phyloP scores from a whole-genome alignment of 495 filamentous ascomycete species.

The Viridothelium virens region DNA sequence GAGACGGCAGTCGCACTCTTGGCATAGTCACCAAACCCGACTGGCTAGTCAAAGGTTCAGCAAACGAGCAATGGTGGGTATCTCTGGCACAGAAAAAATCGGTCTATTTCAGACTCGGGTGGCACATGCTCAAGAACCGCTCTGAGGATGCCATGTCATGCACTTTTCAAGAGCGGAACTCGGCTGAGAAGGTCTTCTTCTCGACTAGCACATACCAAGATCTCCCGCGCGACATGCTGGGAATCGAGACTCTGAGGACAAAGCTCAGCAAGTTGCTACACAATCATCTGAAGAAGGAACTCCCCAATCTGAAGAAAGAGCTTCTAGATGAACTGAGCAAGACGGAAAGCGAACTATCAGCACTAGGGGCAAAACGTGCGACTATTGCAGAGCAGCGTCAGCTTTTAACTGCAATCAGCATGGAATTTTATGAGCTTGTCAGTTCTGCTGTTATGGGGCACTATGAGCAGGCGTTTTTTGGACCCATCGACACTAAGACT shows the following conservation, averaged over 20 bases:
- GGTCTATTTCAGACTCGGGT: conserved; percentile 54
- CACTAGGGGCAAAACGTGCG: neutral
- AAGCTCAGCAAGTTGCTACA: conserved; percentile 29
- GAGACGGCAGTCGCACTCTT: conserved; percentile 43
- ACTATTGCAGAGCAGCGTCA: conserved; percentile 12
- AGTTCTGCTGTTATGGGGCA: conserved; percentile 48
- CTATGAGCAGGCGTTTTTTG: conserved; percentile 53
- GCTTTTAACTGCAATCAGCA: conserved; percentile 17
- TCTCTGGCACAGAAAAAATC: conserved; percentile 53
- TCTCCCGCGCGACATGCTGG: conserved; percentile 25
- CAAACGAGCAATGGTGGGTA: conserved; percentile 46
- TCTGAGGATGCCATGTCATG: conserved; percentile 20
- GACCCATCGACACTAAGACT: conserved; percentile 29
- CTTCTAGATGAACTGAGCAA: neutral
- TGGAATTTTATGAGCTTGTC: conserved; percentile 29
- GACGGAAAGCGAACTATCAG: neutral
- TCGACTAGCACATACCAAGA: conserved; percentile 22
- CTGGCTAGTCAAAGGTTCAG: conserved; percentile 41
- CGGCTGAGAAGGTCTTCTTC: conserved; percentile 40
- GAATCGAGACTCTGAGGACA: conserved; percentile 28
- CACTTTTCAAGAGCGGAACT: conserved; percentile 42
- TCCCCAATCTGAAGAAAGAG: conserved; percentile 17
- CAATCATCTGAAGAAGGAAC: conserved; percentile 30
- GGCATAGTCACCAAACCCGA: conserved; percentile 55
- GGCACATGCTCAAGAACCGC: conserved; percentile 61